These are phyloP conservation scores for Chytriomyces sp. DNA, from an alignment of 192 early-diverging fungal species.

Conservation along the genomic window DNA sequence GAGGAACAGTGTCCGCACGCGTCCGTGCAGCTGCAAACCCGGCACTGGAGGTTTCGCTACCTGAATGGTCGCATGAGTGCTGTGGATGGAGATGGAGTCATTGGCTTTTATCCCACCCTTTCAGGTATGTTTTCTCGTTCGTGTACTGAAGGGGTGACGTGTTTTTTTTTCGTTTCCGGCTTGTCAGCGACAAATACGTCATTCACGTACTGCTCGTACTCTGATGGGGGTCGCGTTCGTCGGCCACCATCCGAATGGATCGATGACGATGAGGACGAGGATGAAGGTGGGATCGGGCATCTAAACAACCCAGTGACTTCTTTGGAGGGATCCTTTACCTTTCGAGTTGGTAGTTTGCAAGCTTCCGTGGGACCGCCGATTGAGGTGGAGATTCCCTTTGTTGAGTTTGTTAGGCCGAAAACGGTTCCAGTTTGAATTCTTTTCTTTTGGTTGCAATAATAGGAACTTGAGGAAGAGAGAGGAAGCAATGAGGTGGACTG, in stretches of 20 bases:
- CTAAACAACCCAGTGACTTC: conserved; percentile 1
- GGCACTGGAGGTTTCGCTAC: conserved; percentile 13
- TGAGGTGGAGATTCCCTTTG: conserved; percentile 7
- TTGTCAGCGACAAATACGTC: not conserved
- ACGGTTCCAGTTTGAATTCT: too few species aligned
- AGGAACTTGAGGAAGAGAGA: too few species aligned
- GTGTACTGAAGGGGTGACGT: not conserved
- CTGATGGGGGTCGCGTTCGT: conserved; percentile 18
- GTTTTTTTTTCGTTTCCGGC: not conserved
- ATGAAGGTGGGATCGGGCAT: not conserved
- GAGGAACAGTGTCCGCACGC: not conserved
- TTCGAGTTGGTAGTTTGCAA: not conserved
- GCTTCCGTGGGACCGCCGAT: not conserved
- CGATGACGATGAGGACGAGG: not conserved
- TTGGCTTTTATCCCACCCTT: conserved; percentile 4
- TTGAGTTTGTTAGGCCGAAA: not conserved
- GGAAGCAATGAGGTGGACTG: too few species aligned
- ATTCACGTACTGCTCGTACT: conserved; percentile 23
- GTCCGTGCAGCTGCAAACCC: not conserved
- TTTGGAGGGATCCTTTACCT: conserved; percentile 8
- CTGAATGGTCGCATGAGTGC: not conserved
- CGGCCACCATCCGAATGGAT: not conserved
- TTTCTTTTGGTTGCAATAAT: too few species aligned
- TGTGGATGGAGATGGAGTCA: conserved; percentile 19
- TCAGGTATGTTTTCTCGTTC: not conserved